phyloP scores from a whole-genome alignment of 495 filamentous ascomycete genomes.

The Xylaria sp. region DNA sequence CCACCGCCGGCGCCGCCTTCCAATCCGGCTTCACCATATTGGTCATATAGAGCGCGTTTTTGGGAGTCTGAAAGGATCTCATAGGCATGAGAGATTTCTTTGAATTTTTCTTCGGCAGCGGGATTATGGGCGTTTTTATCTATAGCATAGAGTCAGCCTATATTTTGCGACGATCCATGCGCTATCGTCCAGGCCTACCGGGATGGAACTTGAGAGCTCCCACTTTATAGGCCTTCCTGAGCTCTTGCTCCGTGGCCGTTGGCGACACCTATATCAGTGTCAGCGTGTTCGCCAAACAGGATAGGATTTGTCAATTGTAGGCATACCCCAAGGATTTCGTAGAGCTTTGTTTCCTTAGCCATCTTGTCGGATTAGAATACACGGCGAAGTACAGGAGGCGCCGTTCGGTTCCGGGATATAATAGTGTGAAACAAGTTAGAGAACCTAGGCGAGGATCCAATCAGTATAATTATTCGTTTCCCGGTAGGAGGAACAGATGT shows the following conservation, averaged over 20 bases:
- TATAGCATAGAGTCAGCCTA: conserved; percentile 47
- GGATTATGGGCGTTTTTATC: conserved; percentile 97
- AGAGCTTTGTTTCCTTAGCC: conserved; percentile 90
- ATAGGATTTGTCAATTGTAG: background rate
- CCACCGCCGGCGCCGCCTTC: conserved; percentile 85
- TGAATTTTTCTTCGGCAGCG: conserved; percentile 95
- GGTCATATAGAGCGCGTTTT: conserved; percentile 91
- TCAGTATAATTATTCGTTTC: conserved; percentile 10
- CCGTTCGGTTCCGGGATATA: conserved; percentile 1
- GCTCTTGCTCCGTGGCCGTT: conserved; percentile 73
- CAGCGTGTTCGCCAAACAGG: conserved; percentile 25
- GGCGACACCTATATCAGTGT: conserved; percentile 68
- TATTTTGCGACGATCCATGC: background rate
- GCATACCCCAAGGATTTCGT: conserved; percentile 86
- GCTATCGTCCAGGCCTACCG: conserved; percentile 60
- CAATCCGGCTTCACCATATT: conserved; percentile 95
- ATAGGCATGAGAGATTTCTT: conserved; percentile 94
- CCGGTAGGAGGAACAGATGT: background rate
- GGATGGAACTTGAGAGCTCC: conserved; percentile 90
- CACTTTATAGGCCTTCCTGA: conserved; percentile 92
- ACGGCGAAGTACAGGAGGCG: background rate
- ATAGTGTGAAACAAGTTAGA: background rate
- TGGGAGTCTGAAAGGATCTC: conserved; percentile 91
- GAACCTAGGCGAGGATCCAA: conserved; percentile 24
- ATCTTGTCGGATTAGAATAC: conserved; percentile 60